A percentile compares a stretch with the other conserved stretches of the same genome.
phyloP scores from a whole-genome alignment of 305 asterid genomes.

The Plantago rigida region DNA sequence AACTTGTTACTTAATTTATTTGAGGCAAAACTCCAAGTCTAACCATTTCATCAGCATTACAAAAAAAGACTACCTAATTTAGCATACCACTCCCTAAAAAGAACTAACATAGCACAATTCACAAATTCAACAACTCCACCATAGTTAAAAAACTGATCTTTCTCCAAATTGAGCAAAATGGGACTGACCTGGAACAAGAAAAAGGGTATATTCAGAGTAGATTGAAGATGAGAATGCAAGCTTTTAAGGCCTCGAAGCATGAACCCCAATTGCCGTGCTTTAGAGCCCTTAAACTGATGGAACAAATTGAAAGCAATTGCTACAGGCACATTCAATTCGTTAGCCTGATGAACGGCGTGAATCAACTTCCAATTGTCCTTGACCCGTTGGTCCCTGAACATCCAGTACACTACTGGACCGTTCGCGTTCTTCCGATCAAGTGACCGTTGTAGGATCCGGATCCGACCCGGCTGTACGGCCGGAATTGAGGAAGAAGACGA shows the following conservation, averaged over 20 bases:
- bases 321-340: constrained; percentile 53
- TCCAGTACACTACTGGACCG: constrained; percentile 97
- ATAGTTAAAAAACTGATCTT: too few relatives aligned
- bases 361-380: constrained; percentile 90
- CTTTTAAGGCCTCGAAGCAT: constrained; percentile 77
- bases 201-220: constrained; percentile 48
- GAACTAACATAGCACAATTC: too few relatives aligned
- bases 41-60: too few relatives aligned
- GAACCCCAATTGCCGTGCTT: constrained; percentile 83
- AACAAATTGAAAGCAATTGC: constrained; percentile 80
- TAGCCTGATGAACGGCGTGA: constrained; percentile 85
- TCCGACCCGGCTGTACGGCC: constrained; percentile 60
- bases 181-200: constrained; percentile 58
- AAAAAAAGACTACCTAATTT: too few relatives aligned
- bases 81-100: too few relatives aligned
- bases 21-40: too few relatives aligned
- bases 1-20: too few relatives aligned
- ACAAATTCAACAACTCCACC: too few relatives aligned
- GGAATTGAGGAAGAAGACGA: constrained; percentile 36
- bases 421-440: constrained; percentile 19
- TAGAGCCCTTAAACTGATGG: constrained; percentile 75
- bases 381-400: constrained; percentile 93
- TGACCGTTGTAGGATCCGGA: constrained; percentile 53
- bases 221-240: constrained; percentile 41
- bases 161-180: too few relatives aligned